Conservation (phyloP, 129 eudicot genomes). For the Flaveria sonorensis region DNA sequence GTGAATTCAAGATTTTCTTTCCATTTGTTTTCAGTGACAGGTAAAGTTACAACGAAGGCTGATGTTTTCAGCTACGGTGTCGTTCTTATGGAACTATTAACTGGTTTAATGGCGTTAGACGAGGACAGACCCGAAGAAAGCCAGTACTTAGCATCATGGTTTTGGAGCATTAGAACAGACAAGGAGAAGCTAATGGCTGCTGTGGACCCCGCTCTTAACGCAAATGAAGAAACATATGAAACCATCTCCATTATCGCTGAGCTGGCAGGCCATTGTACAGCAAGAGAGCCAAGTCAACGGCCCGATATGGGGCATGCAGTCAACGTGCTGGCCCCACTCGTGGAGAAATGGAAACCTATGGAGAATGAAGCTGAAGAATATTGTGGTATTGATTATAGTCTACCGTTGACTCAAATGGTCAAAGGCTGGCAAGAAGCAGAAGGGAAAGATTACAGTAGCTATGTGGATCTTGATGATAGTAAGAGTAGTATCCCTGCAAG, state of each 20-base stretch:
- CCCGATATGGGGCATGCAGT: constrained; percentile 98
- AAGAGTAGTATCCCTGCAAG: constrained; percentile 92
- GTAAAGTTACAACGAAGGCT: constrained; percentile 87
- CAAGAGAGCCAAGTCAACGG: constrained; percentile 83
- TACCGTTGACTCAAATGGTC: constrained; percentile 94
- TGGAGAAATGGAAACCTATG: constrained; percentile 90
- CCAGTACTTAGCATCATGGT: constrained; percentile 92
- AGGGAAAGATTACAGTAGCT: constrained; percentile 60
- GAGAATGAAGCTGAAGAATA: constrained; percentile 85
- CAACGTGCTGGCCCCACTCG: constrained; percentile 80
- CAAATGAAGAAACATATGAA: constrained; percentile 62
- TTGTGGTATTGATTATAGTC: constrained; percentile 92
- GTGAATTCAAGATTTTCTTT: neutral
- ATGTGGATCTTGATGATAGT: constrained; percentile 80
- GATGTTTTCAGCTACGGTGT: constrained; percentile 98
- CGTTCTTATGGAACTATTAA: constrained; percentile 91
- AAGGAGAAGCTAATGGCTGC: constrained; percentile 68
- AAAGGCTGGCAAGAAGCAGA: constrained; percentile 97
- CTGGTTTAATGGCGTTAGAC: constrained; percentile 93
- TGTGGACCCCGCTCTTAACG: constrained; percentile 72
- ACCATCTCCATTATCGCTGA: constrained; percentile 69
- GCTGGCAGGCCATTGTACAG: constrained; percentile 98
- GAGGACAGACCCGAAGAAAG: constrained; percentile 92
- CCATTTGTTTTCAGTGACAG: constrained; percentile 61
- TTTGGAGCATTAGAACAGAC: constrained; percentile 73